Base-by-base conservation (phyloP, 1,139 yeast genomes). In the Zygotorulaspora mrakii region DNA sequence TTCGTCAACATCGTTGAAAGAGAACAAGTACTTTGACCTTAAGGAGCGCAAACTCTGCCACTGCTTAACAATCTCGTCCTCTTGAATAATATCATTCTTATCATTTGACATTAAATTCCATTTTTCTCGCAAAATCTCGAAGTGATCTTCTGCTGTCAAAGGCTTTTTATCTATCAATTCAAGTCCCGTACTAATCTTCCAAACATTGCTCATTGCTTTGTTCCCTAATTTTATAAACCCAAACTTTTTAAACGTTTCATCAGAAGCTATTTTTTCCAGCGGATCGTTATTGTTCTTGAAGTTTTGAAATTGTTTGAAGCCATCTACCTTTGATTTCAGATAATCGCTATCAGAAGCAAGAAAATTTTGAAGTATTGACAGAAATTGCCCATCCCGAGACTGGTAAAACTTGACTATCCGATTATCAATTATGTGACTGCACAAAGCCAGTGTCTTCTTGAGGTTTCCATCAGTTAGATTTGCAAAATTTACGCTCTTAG, bases 211-310 rank as follows among this genome's bases (percentile, higher is more conserved):
- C 3, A 60, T 47, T 26, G 52, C 49, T 38, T 59, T 60, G 37
- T 57, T 58, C 17, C 65, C 65, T 17, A 60, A 38, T 37, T 49
- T 52, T 6, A 59, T 48, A 37, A 59, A 59, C 0, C 63, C 62
- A 39, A 59, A 59, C 35, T 55, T 53, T 37, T 57, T 58, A 39
- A 57, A 60, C 2, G 44, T 35, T n/a, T 46, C 36, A 37, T 54
- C 52, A 26, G 47, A 31, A 1, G 26, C 28, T 2, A 43, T 45
- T 8, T 20, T 27, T 4, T 20, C 14, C 5, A 42, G 12, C 8
- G 33, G 12, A 5, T 31, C 36, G 1, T 29, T 27, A 2, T 44
- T 36, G n/a, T 42, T 33, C 10, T 40, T 34, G 31, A 53, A 47
- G 17, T 35, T 49, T 30, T 48, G 50, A 31, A 57, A 53, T 12